Base-by-base conservation (phyloP, 805 yeast genomes). In the Candida golubevii region DNA sequence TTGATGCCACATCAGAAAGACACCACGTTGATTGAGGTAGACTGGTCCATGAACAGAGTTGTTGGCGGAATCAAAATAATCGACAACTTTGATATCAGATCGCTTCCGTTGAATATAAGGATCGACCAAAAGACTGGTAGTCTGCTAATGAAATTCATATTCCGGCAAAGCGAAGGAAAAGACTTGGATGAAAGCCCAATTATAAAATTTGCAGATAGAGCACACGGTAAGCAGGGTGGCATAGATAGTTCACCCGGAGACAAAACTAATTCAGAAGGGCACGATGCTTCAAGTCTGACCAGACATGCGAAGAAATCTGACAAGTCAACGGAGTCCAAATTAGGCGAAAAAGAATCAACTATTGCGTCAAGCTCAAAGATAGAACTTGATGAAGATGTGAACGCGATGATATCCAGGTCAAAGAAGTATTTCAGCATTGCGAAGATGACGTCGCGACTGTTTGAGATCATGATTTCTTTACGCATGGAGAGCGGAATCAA, bases 351-450 rank as follows among this genome's bases (percentile, higher is more conserved):
- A 26, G 42, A 44, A 12, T 37, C 46, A 7, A 37, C 47, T 4
- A 35, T 40, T 7, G 39, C 36, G 8, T 35, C 48, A 5, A 42
- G 39, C 12, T 34, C 38, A 14, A 28, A 26, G 1, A 38, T 29
- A 10, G 53, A 44, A 26, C 47, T 39, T 14, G 47, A 49, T 11
- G 40, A 41, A 6, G 56, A 70, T 15, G 56, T 69, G 18, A 61
- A 79, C 26, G 75, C 78, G 50, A 88, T 91, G 96, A 65, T 88
- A 6, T 65, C 71, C 36, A 69, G 97, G 38, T 88, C 97, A 0
- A 77, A 86, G 26, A 79, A 78, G 45, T 87, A 78, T 58, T 71
- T 85, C 61, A 83, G 86, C 53, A 78, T 90, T 47, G 78, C 80
- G 23, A 66, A 77, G 12, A 71, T 91, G 32, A 39, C 40, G 2